Evolutionary conservation across 768 basidiomycete species (phyloP), one percentile per base, ranked within the genome.

Genomic region (Termitomyces eurrhizus): DNA sequence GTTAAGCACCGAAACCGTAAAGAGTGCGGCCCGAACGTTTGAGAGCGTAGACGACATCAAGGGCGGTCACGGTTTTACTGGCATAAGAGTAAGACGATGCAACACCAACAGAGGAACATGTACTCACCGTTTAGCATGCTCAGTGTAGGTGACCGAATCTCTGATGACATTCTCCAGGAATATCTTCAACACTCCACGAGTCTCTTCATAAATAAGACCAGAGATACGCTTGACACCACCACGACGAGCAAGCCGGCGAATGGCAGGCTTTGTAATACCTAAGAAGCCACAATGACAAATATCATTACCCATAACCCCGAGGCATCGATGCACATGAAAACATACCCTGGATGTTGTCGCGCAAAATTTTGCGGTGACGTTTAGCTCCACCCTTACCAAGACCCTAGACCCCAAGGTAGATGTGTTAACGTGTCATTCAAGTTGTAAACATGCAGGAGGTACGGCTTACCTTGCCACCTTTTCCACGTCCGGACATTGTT

Each of bases 211-310:
- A 73, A 93, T 92, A 61, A 92, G 80, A 62, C 89, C 89, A 46
- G 86, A 89, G 69, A 91, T 90, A 87, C 88, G 89, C 80, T 93
- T 94, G 66, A 94, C 92, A 85, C 92, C 92, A 70, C 92, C 92
- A 83, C 92, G 88, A 70, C 92, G 89, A 46, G 92, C 92, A 62
- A 93, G 88, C 80, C 92, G 90, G 77, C 89, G 89, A 72, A 93
- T 84, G 71, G 83, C 88, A 66, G 89, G 89, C 79, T 89, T 89
- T 61, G 87, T 90, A 74, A 89, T 89, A 76, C 87, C 86, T 83
- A 50, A 12, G 35, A 16, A 14, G 42, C 18, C 16, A 13, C 42
- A n/a, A 16, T 5, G 26, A 13, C 5, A 26, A 7, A 18, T 42
- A 18, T 51, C 3, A 55, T 1, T 12, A n/a, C n/a, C 21, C 54